phyloP scores from a whole-genome alignment of 306 rosid genomes.

The Cucumis cinereus region DNA sequence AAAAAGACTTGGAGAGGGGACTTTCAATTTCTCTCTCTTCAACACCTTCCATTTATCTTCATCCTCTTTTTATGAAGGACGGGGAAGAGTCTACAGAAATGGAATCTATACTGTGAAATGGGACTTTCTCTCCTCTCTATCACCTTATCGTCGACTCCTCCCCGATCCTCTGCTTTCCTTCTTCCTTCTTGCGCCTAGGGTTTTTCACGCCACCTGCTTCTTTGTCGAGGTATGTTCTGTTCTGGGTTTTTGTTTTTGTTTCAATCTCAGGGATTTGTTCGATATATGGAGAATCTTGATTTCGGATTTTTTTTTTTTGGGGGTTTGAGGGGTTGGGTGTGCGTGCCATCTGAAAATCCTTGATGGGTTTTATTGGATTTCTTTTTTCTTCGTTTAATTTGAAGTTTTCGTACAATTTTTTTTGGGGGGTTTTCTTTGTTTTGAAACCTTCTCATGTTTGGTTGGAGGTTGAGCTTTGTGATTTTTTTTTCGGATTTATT shows the following conservation, averaged over 20 bases:
- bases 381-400: background rate
- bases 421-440: background rate
- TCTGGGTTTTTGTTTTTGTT: background rate
- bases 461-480: background rate
- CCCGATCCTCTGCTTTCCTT: background rate
- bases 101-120: background rate
- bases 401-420: background rate
- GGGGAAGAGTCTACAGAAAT: conserved; percentile 3
- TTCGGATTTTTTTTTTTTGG: background rate
- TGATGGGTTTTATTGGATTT: background rate
- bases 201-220: background rate
- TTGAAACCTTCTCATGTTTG: background rate
- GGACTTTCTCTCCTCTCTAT: background rate
- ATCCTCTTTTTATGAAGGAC: conserved; percentile 4
- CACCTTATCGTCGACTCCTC: conserved; percentile 1
- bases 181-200: background rate
- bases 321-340: background rate
- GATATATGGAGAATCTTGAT: background rate
- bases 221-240: background rate
- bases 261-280: background rate
- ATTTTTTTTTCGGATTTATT: background rate
- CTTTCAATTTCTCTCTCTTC: background rate
- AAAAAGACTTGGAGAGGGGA: conserved; percentile 15
- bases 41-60: background rate
- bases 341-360: background rate